Conservation (phyloP, 2,329 filamentous ascomycete genomes). For the Exophiala phaeomuriformis region DNA sequence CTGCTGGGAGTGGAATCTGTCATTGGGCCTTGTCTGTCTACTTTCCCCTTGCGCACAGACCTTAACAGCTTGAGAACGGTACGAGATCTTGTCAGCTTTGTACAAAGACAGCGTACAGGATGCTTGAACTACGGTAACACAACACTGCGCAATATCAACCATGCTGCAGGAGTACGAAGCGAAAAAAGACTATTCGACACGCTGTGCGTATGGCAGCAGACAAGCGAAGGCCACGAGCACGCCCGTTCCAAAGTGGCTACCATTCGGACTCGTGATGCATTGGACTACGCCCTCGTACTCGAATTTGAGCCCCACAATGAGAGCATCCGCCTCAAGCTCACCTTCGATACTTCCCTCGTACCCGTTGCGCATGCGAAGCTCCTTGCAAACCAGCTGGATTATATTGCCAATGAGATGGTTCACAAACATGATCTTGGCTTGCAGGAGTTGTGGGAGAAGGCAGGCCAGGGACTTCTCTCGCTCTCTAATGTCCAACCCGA, state of each 20-base stretch:
- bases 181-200: conserved; percentile 63
- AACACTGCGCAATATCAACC: conserved; percentile 63
- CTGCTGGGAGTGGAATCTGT: conserved; percentile 63
- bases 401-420: conserved; percentile 43
- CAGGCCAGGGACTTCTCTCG: conserved; percentile 38
- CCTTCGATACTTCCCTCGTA: conserved; percentile 49
- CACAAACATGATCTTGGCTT: conserved; percentile 30
- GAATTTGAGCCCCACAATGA: conserved; percentile 61
- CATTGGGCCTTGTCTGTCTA: conserved; percentile 71
- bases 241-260: conserved; percentile 45
- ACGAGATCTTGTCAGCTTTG: conserved; percentile 53
- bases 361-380: conserved; percentile 49
- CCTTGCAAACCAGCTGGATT: conserved; percentile 56
- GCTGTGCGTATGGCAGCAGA: conserved; percentile 79
- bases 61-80: conserved; percentile 46
- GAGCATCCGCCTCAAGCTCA: conserved; percentile 46
- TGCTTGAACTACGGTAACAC: conserved; percentile 58
- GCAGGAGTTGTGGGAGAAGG: conserved; percentile 20
- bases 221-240: conserved; percentile 40
- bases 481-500: conserved; percentile 41
- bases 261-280: conserved; percentile 56
- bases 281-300: conserved; percentile 69
- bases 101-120: conserved; percentile 60
- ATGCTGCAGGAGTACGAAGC: conserved; percentile 48
- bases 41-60: conserved; percentile 64